Evolutionary conservation across 1,284 basidiomycete species (phyloP).

Genomic region (Ganoderma lingzhi): DNA sequence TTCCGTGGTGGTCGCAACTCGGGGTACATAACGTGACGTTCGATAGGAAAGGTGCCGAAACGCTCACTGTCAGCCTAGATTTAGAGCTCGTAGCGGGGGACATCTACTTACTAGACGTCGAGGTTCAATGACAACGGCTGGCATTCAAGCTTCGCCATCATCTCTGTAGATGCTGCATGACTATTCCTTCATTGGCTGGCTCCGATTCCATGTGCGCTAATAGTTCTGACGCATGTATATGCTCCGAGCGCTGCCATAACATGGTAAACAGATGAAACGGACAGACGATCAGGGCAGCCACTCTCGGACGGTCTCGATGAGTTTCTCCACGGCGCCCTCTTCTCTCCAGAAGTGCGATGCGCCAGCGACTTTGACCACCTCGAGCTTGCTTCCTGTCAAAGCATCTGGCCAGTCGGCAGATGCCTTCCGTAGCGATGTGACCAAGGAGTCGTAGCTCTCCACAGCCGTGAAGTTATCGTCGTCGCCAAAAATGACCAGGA

Average conservation of each 20-base stretch:
- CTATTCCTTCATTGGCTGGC: background rate
- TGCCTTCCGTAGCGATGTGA: conserved; percentile 43
- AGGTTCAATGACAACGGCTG: background rate
- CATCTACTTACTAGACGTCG: background rate
- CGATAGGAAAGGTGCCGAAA: background rate
- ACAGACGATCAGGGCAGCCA: conserved; percentile 30
- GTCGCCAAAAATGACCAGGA: conserved; percentile 76
- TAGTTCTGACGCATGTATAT: background rate
- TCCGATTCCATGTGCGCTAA: too few relatives aligned
- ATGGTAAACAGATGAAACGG: background rate
- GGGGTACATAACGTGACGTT: background rate
- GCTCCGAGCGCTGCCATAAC: background rate
- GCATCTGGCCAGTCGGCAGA: conserved; percentile 11
- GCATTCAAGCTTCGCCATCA: too few relatives aligned
- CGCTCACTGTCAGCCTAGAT: background rate
- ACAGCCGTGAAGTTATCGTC: conserved; percentile 75
- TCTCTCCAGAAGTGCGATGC: conserved; percentile 59
- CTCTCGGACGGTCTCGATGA: conserved; percentile 28
- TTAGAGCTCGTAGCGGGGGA: background rate
- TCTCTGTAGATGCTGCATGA: too few relatives aligned
- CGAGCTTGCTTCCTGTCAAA: conserved; percentile 27
- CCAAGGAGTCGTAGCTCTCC: conserved; percentile 66
- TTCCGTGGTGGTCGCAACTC: background rate
- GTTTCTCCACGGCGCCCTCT: conserved; percentile 18
- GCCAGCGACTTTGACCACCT: conserved; percentile 45